Evolutionary conservation across 495 filamentous ascomycete genomes (phyloP).

Genomic region (Paragyromitra xinjiangensis): DNA sequence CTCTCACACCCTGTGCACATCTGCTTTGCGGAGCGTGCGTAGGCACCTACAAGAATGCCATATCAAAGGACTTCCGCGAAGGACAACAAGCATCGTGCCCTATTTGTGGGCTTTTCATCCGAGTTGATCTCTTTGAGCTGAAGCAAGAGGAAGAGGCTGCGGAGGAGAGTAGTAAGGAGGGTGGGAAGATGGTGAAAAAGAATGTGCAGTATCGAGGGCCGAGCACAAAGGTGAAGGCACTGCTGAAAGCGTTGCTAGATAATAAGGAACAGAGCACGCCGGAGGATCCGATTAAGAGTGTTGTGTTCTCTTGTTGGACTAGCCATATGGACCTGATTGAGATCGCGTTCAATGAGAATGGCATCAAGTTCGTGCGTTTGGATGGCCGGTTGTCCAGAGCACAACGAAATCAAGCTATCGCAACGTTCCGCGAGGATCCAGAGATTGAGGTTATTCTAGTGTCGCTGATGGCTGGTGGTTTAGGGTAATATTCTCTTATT

Average conservation of each 20-base stretch:
- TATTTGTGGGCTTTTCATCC: conserved; percentile 70
- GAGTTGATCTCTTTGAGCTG: conserved; percentile 70
- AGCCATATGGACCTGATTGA: conserved; percentile 93
- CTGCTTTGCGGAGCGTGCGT: conserved; percentile 80
- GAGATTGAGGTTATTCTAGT: conserved; percentile 81
- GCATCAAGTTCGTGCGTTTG: conserved; percentile 77
- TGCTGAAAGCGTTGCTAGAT: conserved; percentile 72
- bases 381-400: conserved; percentile 85
- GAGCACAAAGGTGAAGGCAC: conserved; percentile 86
- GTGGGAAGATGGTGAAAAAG: conserved; percentile 58
- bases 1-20: conserved; percentile 85
- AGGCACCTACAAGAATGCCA: conserved; percentile 61
- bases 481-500: conserved; percentile 64
- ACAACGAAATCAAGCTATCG: conserved; percentile 75
- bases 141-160: conserved; percentile 70
- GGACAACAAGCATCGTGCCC: conserved; percentile 67
- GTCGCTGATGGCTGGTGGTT: conserved; percentile 89
- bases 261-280: conserved; percentile 49
- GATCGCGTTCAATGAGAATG: conserved; percentile 74
- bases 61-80: conserved; percentile 57
- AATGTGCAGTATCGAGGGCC: conserved; percentile 74
- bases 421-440: conserved; percentile 76
- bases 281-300: conserved; percentile 67
- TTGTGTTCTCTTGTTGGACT: conserved; percentile 95
- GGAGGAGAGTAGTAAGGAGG: conserved; percentile 61